phyloP scores from a whole-genome alignment of 2,329 filamentous ascomycete species.

The Apiospora marii region DNA sequence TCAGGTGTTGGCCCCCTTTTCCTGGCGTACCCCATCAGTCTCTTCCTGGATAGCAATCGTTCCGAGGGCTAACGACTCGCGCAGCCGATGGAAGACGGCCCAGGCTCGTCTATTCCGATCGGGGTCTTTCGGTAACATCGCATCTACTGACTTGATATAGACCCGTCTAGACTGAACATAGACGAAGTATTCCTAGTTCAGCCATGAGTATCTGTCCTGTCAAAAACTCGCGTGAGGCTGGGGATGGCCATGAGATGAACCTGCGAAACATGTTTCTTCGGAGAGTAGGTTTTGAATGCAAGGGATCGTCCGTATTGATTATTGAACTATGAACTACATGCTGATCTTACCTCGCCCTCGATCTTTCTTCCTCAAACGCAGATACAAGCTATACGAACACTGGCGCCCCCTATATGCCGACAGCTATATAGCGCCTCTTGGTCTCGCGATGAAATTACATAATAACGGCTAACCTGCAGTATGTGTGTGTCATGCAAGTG shows the following conservation, averaged over 20 bases:
- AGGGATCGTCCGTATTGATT: too few relatives aligned
- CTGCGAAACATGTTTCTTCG: background rate
- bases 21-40: background rate
- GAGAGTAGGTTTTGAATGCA: background rate
- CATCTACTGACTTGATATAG: background rate
- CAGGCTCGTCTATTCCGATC: background rate
- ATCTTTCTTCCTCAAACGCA: background rate
- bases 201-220: too few relatives aligned
- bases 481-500: background rate
- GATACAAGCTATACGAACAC: background rate
- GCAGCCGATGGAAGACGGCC: background rate
- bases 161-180: background rate
- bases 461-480: background rate
- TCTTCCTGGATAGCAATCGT: background rate
- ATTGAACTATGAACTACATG: too few relatives aligned
- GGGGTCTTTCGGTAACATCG: background rate
- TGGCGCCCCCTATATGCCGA: too few relatives aligned
- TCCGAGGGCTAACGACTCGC: constrained; percentile 12
- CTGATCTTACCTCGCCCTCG: too few relatives aligned
- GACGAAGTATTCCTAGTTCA: background rate
- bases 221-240: background rate
- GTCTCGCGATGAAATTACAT: background rate
- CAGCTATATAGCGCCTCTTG: background rate
- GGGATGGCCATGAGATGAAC: background rate
- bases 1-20: background rate